phyloP scores from a whole-genome alignment of 164 flowering plant genomes.

The Vitis labrusca region DNA sequence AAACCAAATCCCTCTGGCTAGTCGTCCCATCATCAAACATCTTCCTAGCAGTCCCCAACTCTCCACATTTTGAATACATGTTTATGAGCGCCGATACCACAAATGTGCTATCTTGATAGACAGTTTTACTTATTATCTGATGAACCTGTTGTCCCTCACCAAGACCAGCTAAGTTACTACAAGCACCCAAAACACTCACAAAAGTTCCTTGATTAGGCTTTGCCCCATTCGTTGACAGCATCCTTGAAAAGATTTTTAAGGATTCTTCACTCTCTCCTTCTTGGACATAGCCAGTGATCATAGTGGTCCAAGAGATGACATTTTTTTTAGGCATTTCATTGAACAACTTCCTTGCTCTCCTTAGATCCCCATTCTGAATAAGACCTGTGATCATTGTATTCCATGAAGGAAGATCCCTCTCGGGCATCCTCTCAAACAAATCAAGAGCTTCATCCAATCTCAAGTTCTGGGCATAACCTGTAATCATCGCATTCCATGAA shows the following conservation, averaged over 20 bases:
- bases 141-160: constrained; percentile 40
- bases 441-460: constrained; percentile 31
- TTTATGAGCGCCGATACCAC: constrained; percentile 35
- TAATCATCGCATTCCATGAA: constrained; percentile 40
- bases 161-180: constrained; percentile 39
- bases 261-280: constrained; percentile 34
- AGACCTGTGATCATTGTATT: constrained; percentile 38
- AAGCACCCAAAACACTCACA: constrained; percentile 34
- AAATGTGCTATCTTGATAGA: constrained; percentile 16
- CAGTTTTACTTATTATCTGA: constrained; percentile 29
- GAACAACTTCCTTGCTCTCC: constrained; percentile 22
- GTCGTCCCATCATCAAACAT: constrained; percentile 33
- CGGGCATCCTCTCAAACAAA: constrained; percentile 34
- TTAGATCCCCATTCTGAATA: constrained; percentile 29
- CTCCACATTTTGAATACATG: constrained; percentile 46
- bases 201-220: constrained; percentile 36
- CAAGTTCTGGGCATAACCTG: constrained; percentile 32
- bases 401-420: constrained; percentile 33
- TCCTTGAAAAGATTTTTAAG: constrained; percentile 22
- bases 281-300: constrained; percentile 32
- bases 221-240: constrained; percentile 16
- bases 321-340: constrained; percentile 22
- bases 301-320: constrained; percentile 38
- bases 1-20: constrained; percentile 28
- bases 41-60: constrained; percentile 25